phyloP scores from a whole-genome alignment of 139 green algal species.

The Volvox africanus region DNA sequence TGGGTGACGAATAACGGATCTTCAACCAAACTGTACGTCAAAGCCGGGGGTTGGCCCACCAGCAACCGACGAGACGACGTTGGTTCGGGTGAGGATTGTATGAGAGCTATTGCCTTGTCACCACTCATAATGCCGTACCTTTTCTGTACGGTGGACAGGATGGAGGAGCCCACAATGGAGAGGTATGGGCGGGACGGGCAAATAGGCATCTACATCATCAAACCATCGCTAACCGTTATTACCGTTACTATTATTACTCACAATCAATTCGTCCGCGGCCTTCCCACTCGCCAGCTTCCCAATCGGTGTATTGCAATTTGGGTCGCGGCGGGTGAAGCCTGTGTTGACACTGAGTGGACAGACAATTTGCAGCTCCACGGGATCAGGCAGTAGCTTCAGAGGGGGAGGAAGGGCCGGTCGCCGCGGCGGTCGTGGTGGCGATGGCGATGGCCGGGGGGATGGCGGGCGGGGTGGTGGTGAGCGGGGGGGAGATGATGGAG shows the following conservation, averaged over 20 bases:
- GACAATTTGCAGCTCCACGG: not conserved
- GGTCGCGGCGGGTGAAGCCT: not conserved
- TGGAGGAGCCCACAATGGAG: too few relatives aligned
- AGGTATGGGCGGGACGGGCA: too few relatives aligned
- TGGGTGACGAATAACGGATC: not conserved
- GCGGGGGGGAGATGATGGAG: not conserved
- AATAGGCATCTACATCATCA: too few relatives aligned
- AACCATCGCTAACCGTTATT: too few relatives aligned
- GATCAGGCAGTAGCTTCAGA: not conserved
- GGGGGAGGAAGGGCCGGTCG: not conserved
- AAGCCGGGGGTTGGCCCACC: not conserved
- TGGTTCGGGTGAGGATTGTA: too few relatives aligned
- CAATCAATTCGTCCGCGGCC: not conserved
- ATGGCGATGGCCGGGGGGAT: not conserved
- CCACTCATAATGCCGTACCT: not conserved
- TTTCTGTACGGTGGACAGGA: not conserved
- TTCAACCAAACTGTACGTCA: not conserved
- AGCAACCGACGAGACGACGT: too few relatives aligned
- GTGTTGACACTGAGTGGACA: not conserved
- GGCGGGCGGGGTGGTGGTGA: not conserved
- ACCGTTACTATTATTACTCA: not conserved
- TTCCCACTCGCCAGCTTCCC: not conserved
- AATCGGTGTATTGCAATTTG: not conserved
- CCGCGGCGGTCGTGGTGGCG: not conserved
- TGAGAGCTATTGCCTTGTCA: not conserved